Evolutionary conservation across 2,329 filamentous ascomycete genomes (phyloP), one percentile per base, ranked within the genome.

Genomic region (Seiridium unicorne): DNA sequence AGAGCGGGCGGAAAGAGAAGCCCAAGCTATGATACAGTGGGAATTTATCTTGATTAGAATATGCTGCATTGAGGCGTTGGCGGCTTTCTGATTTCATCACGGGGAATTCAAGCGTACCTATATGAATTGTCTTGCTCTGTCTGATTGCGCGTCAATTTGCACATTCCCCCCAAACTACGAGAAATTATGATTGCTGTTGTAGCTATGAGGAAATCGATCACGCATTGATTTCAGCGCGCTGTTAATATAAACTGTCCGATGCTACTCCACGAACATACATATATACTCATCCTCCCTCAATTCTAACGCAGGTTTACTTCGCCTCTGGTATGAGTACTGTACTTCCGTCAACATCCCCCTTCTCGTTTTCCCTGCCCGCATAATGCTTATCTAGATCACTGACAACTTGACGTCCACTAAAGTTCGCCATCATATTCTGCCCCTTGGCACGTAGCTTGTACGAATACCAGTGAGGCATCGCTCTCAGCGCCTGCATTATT

Each of bases 381-480:
- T 78, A 77, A 57, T 76, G 72, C 62, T 69, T 72, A 38, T 76
- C 73, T 49, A 80, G 68, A 61, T 83, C 79, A 62, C 74, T 60
- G 34, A 83, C 76, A 31, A 82, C 80, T 71, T 83, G 80, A 47
- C 78, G 71, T 4, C 80, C 81, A 31, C 64, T 72, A 67, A 78
- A 83, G 49, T 75, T 73, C 34, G 64, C 63, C 80, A 82, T 82
- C 60, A 75, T 74, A 26, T 63, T 68, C 63, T 76, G 68, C 31
- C 70, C 72, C 61, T 74, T 72, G 38, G 78, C 76, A 63, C 87
- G 75, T 60, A 84, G n/a, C 13, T 72, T 68, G 65, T 82, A 77
- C 73, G 87, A 79, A 68, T 86, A 79, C 88, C 88, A 91, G 65
- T 84, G 75, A n/a, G 89, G 88, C 65, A 85, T 72, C 0, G 75